Base-by-base conservation (phyloP, 2,329 filamentous ascomycete genomes). In the Arthrobotrys pseudoclavata region DNA sequence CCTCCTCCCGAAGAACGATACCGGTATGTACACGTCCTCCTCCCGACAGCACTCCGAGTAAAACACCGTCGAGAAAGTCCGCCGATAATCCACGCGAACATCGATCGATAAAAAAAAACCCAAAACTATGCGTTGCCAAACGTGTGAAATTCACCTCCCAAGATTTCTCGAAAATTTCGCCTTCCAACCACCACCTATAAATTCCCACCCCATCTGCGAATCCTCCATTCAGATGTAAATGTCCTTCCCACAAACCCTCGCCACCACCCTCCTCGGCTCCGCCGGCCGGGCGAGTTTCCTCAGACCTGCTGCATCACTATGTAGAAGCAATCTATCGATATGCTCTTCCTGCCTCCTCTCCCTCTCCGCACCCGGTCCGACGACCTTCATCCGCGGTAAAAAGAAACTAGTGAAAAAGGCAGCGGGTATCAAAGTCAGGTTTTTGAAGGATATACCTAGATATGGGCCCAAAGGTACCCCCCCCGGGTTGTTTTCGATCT, bases 401-500 rank as follows among this genome's bases (percentile, higher is more conserved):
- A 60, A 60, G 55, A 85, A 86, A 69, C 86, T 84, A 82, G 81
- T 84, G 50, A 84, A 84, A 22, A 86, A 85, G 80, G 69, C 82
- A 18, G 83, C 82, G 22, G 83, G 82, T 64, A 84, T 88, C 45
- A 84, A 86, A 31, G 87, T 88, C 31, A 85, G 86, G 80, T 83
- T 89, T 69, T 82, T 86, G 42, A 84, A 86, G 81, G 86, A 88
- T 81, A 83, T 88, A 45, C 84, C 85, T 64, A 84, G 84, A n/a
- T 88, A 86, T 82, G 88, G 88, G 52, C 82, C 82, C 70, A 83
- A 83, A 82, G 86, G 86, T 85, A 81, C 78, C 34, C 29, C 3
- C 37, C 60, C 29, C n/a, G n/a, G n/a, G n/a, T 29, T 29, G 3
- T 31, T 64, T 40, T 81, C 80, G 26, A 7, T 22, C 29, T 24